Base-by-base conservation (phyloP, 352 stramenopile species). In the Globisporangium echinulatum region DNA sequence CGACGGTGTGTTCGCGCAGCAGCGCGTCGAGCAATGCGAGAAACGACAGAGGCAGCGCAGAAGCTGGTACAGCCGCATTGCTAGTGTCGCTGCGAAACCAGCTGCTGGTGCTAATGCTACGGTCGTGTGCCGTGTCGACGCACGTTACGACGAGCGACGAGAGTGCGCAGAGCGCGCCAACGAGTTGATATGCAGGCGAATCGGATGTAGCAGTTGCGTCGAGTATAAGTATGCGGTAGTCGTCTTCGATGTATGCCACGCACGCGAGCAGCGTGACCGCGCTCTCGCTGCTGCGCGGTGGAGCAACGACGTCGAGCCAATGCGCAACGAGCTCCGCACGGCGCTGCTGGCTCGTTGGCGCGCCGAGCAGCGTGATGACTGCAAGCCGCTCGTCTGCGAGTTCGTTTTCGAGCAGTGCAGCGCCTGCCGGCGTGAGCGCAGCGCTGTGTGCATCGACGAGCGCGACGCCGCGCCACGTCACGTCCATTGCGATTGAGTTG, bases 61-160 rank as follows among this genome's bases (percentile, higher is more conserved):
- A 64, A 40, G 52, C 57, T 4, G 54, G 37, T 6, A 6, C n/a
- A 25, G 42, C 2, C 14, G 15, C 17, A 10, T 11, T 37, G 19
- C 19, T 51, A 7, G 33, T 43, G 3, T 13, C 52, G 6, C 37
- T 25, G 5, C 25, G 17, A 14, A 54, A 13, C 40, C 40, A 44
- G 5, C 5, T 36, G 46, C 46, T 50, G 46, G 14, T 50, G 46
- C 46, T 50, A 13, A 36, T 43, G 25, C 50, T 47, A 7, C 49
- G 36, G 0, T 17, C 25, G 25, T 33, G 25, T 56, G 7, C 38
- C 25, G 48, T 54, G 43, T 83, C 72, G 36, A 56, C 74, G 37
- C 66, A 77, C 4, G 67, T 76, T 40, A 92, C 50, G 19, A 90
- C 77, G 19, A 92, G 65, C 59, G 82, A 91, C 50, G 82, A 89